Conservation (phyloP, 1,284 basidiomycete genomes). For the Cryptococcus depauperatus region DNA sequence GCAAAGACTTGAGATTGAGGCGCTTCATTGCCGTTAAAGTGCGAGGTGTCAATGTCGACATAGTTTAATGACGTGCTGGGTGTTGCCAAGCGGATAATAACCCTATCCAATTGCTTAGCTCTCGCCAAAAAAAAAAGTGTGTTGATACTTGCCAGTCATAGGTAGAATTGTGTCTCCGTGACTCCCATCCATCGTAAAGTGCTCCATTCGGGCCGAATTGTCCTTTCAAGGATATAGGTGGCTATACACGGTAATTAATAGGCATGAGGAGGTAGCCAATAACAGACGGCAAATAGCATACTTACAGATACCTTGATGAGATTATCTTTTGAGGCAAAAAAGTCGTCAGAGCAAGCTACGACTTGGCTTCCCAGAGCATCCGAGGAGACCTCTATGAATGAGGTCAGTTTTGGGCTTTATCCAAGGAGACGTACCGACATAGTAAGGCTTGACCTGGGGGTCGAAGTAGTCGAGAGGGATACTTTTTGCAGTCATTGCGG, state of each 20-base stretch:
- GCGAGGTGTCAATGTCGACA: constrained; percentile 91
- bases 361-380: constrained; percentile 72
- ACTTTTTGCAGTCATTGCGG: constrained; percentile 5
- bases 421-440: constrained; percentile 52
- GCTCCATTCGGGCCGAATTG: constrained; percentile 95
- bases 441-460: constrained; percentile 51
- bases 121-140: neutral
- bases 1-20: constrained; percentile 68
- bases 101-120: constrained; percentile 51
- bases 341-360: constrained; percentile 80
- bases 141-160: constrained; percentile 69
- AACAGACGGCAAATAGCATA: constrained; percentile 3
- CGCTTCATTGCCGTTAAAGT: constrained; percentile 94
- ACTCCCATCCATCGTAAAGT: constrained; percentile 92
- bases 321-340: constrained; percentile 82
- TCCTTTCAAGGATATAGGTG: constrained; percentile 74
- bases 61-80: constrained; percentile 59
- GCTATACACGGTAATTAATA: constrained; percentile 26
- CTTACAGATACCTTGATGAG: constrained; percentile 72
- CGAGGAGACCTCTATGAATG: constrained; percentile 70
- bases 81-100: constrained; percentile 80
- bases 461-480: constrained; percentile 54
- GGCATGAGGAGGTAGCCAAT: neutral
- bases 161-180: constrained; percentile 73
- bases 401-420: neutral